Percentiles rank a stretch among this genome's conserved stretches.
These are phyloP conservation scores for Mycena albidolilacea DNA, from an alignment of 768 basidiomycete species.

Conservation along the genomic window DNA sequence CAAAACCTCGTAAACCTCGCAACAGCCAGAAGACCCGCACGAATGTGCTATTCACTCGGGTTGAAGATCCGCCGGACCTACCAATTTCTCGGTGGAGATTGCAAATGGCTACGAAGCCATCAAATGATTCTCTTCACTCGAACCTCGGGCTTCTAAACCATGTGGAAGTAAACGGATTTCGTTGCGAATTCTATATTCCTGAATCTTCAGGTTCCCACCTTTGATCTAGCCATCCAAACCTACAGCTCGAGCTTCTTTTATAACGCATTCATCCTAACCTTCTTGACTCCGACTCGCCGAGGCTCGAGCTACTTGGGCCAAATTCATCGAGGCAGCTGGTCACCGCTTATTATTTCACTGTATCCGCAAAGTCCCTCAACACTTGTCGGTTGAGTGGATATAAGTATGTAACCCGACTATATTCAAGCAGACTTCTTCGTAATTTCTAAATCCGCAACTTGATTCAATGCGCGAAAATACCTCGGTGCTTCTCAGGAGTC, in stretches of 20 bases:
- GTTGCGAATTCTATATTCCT: no score
- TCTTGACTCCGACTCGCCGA: not conserved
- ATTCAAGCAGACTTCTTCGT: not conserved
- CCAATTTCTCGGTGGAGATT: no score
- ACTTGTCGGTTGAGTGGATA: not conserved
- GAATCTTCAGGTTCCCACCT: no score
- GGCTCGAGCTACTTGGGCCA: not conserved
- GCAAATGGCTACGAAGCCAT: no score
- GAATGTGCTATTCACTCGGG: no score
- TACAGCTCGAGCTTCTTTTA: not conserved
- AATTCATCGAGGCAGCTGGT: not conserved
- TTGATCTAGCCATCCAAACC: not conserved
- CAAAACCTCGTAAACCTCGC: not conserved
- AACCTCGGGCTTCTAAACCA: no score
- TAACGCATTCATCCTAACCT: not conserved
- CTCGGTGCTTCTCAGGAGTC: not conserved
- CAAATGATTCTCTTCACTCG: no score
- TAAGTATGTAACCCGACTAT: not conserved
- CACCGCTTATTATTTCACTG: not conserved
- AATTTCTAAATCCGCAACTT: not conserved
- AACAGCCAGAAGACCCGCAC: not conserved
- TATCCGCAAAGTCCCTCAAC: not conserved
- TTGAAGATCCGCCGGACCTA: not conserved
- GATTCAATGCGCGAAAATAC: conserved; percentile 35
- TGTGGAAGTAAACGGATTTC: not conserved